phyloP scores from a whole-genome alignment of 495 filamentous ascomycete genomes.

The Aspergillus incahuasiensis region DNA sequence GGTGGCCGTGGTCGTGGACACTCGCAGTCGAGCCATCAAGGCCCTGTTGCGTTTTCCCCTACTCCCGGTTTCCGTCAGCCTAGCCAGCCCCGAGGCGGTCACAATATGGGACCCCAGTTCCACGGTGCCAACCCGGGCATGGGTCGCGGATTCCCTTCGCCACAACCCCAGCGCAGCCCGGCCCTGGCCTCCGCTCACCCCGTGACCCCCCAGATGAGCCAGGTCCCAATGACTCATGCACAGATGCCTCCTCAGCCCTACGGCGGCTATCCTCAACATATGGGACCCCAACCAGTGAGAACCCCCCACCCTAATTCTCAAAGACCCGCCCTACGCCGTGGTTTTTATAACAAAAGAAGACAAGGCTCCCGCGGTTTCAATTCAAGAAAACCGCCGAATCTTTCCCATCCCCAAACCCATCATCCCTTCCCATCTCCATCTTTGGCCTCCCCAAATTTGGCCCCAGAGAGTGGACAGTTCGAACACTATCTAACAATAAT shows the following conservation, averaged over 20 bases:
- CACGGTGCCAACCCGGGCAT: conserved; percentile 52
- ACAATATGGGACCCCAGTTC: conserved; percentile 60
- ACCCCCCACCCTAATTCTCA: conserved; percentile 34
- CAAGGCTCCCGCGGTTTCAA: conserved; percentile 15
- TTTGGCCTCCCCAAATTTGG: conserved; percentile 64
- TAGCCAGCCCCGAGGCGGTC: conserved; percentile 59
- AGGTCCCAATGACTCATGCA: conserved; percentile 51
- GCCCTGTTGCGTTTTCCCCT: conserved; percentile 65
- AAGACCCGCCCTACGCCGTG: conserved; percentile 24
- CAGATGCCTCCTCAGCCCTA: conserved; percentile 55
- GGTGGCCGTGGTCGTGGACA: conserved; percentile 67
- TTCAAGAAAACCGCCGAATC: conserved; percentile 16
- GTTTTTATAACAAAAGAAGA: conserved; percentile 16
- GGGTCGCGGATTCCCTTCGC: conserved; percentile 46
- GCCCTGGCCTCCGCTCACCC: conserved; percentile 63
- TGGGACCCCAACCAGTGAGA: conserved; percentile 65
- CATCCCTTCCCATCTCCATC: conserved; percentile 43
- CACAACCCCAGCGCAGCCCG: conserved; percentile 66
- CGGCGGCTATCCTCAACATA: conserved; percentile 53
- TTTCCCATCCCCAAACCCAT: conserved; percentile 12
- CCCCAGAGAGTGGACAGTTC: conserved; percentile 65
- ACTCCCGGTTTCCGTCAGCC: conserved; percentile 53
- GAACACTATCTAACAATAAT: conserved; percentile 68
- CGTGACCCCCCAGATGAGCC: conserved; percentile 64
- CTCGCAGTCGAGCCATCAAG: conserved; percentile 53